Evolutionary conservation across 1,139 yeast species (phyloP).

Genomic region (Taphrina betulina): DNA sequence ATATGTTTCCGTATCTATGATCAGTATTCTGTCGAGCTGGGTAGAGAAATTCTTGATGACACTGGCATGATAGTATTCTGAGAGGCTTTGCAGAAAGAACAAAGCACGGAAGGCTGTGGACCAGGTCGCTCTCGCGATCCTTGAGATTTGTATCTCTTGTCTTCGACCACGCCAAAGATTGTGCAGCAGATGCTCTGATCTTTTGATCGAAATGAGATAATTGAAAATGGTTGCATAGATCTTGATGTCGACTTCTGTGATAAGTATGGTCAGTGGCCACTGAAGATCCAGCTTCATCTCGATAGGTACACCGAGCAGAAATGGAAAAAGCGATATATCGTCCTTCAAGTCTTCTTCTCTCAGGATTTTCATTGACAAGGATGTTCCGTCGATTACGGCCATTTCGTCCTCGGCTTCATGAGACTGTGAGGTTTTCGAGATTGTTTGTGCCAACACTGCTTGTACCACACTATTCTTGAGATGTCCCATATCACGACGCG

Average conservation of each 20-base stretch:
- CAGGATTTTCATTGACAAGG: not conserved
- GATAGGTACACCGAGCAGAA: constrained; percentile 1
- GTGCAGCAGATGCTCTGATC: constrained; percentile 4
- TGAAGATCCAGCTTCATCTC: not conserved
- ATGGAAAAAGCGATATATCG: not conserved
- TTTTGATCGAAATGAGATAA: constrained; percentile 2
- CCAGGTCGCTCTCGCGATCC: not conserved
- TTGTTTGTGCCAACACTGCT: constrained; percentile 4
- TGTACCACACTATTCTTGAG: constrained; percentile 9
- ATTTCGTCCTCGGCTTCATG: not conserved
- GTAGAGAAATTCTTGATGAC: constrained; percentile 1
- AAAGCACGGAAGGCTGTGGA: constrained; percentile 1
- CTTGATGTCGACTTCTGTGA: not conserved
- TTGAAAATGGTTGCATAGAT: constrained; percentile 1
- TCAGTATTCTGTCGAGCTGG: not conserved
- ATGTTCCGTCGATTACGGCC: not conserved
- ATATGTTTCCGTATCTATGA: too few species aligned
- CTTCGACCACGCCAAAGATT: constrained; percentile 8
- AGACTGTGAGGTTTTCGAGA: not conserved
- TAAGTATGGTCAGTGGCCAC: constrained; percentile 2
- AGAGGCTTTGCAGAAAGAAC: constrained; percentile 4
- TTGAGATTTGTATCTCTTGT: not conserved
- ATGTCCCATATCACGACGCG: constrained; percentile 1
- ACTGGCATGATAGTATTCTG: constrained; percentile 6
- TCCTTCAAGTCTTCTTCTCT: not conserved